Evolutionary conservation across 352 stramenopile species (phyloP).

Genomic region (Phytophthora multivora): DNA sequence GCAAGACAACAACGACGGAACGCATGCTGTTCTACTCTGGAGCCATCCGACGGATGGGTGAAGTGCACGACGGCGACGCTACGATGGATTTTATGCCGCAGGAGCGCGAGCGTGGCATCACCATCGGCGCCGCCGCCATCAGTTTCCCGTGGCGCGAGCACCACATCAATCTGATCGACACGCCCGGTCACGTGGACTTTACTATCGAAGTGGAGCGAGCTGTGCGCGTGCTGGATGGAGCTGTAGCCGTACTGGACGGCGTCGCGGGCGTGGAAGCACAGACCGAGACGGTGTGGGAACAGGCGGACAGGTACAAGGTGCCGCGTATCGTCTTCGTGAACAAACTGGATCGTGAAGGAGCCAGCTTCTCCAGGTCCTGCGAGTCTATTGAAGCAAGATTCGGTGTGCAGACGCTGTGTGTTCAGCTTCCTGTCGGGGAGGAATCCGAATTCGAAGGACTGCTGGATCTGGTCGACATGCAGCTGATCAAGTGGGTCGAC

Average conservation of each 20-base stretch:
- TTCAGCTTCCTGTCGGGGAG: conserved; percentile 72
- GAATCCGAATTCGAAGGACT: conserved; percentile 68
- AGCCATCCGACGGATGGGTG: conserved; percentile 65
- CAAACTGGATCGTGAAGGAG: conserved; percentile 96
- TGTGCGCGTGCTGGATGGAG: conserved; percentile 97
- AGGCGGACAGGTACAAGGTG: conserved; percentile 75
- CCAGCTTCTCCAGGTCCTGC: conserved; percentile 93
- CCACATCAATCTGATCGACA: conserved; percentile 98
- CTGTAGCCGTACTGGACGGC: conserved; percentile 96
- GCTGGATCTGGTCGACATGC: conserved; percentile 72
- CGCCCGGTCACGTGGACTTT: conserved; percentile 98
- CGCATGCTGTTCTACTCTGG: conserved; percentile 98
- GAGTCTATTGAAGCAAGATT: conserved; percentile 67
- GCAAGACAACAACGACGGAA: conserved; percentile 99
- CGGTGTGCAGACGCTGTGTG: conserved; percentile 58
- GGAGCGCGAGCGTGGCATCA: conserved; percentile 98
- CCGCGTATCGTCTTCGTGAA: conserved; percentile 97
- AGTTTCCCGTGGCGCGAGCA: conserved; percentile 95
- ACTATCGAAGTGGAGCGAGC: conserved; percentile 98
- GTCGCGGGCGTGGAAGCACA: conserved; percentile 96
- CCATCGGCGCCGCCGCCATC: conserved; percentile 96
- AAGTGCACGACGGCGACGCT: conserved; percentile 79
- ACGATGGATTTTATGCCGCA: conserved; percentile 89
- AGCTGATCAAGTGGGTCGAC: conserved; percentile 69
- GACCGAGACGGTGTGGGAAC: conserved; percentile 88